Conservation (phyloP, 306 rosid genomes). For the Myrica gale region DNA sequence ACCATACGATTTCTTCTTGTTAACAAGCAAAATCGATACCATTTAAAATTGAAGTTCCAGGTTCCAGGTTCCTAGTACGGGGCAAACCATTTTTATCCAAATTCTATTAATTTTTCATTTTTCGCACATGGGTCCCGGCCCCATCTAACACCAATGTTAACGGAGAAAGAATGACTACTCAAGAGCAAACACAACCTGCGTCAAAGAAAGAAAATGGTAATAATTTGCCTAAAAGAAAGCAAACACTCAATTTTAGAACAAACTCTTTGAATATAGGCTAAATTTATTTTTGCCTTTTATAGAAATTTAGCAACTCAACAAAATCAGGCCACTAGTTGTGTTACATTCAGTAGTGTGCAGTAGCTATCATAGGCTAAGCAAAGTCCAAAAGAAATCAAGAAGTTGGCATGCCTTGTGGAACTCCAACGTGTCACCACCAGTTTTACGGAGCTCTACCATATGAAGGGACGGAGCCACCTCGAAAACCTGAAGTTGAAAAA, state of each 20-base stretch:
- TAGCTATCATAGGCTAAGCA: neutral
- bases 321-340: neutral
- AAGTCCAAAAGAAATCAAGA: neutral
- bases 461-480: slow-evolving; percentile 69
- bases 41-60: no score
- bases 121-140: no score
- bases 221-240: neutral
- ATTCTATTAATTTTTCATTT: no score
- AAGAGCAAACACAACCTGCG: no score
- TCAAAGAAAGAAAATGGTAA: no score
- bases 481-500: slow-evolving; percentile 41
- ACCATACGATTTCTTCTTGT: no score
- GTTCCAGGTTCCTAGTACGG: no score
- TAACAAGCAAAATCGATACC: no score
- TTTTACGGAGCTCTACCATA: slow-evolving; percentile 81
- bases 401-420: slow-evolving; percentile 73
- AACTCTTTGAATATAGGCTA: neutral
- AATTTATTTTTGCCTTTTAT: neutral
- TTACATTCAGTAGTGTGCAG: neutral
- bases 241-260: neutral
- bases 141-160: no score
- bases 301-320: neutral
- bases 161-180: no score
- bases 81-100: no score
- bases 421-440: slow-evolving; percentile 94